Base-by-base conservation (phyloP, 352 stramenopile species). In the Phytophthora podocarpi region DNA sequence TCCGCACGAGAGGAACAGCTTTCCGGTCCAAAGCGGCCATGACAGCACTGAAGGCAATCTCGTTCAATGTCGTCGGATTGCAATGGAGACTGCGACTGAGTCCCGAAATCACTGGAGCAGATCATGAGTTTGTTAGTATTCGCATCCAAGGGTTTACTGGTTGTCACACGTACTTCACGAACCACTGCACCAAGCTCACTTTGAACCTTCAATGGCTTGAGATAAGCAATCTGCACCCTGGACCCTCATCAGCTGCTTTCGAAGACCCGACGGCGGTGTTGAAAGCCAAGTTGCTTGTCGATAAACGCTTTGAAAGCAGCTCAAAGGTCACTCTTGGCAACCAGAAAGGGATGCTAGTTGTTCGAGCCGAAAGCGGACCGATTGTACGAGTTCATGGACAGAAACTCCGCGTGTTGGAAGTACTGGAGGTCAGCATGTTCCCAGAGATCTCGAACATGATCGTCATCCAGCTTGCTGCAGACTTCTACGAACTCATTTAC, bases 401-500 rank as follows among this genome's bases (percentile, higher is more conserved):
- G 36, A 91, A 90, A 37, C 54, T 95, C 10, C 79, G 83, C 0
- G 78, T 95, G 0, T 52, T 90, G 39, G 82, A 95, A 49, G 72
- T 93, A 11, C 60, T 95, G 2, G 85, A 95, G 55, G 74, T 95
- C 37, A 93, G 81, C 26, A 80, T 95, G 52, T 95, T 95, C 37
- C 85, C 85, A 5, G 85, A 92, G 39, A 76, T 95, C 11, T 75
- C 76, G 16, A 91, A 95, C 49, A 86, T 91, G 67, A 91, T 95
- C 35, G 80, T 91, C 18, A 93, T 95, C 48, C 85, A 95, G 53
- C 73, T 95, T 1, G 81, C 83, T 0, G 67, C 78, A 9, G 85
- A 95, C 36, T 93, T 95, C 32, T 95, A 93, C 52, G 85, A 93
- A 1, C 67, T 95, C 7, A 67, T 95, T 15, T 85, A 88, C 66